Conservation (phyloP, 257 asterid species). For the Solanum habrochaites region DNA sequence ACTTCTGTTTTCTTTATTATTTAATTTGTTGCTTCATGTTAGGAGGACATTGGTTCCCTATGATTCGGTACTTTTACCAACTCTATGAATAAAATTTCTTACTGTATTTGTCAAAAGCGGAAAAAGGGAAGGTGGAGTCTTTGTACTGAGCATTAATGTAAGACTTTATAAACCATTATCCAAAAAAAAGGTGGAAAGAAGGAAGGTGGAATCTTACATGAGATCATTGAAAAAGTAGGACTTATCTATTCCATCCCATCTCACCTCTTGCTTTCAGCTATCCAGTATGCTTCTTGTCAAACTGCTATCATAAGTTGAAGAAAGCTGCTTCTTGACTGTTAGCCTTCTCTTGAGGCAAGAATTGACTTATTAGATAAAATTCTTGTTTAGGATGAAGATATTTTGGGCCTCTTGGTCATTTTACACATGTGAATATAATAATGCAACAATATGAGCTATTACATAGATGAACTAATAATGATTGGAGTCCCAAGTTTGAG, state of each 20-base stretch:
- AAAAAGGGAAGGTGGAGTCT: background rate
- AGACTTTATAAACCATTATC: background rate
- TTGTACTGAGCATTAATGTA: background rate
- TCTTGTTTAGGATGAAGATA: background rate
- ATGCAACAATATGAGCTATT: background rate
- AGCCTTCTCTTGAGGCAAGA: background rate
- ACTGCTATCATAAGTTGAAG: background rate
- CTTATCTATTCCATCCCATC: background rate
- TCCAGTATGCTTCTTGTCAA: background rate
- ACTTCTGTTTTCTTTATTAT: background rate
- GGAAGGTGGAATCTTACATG: background rate
- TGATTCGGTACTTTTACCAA: background rate
- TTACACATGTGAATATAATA: background rate
- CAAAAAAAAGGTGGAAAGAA: background rate
- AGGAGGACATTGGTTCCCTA: background rate
- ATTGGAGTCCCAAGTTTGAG: background rate
- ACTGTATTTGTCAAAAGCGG: background rate
- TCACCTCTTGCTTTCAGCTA: background rate
- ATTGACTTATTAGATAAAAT: background rate
- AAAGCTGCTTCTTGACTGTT: background rate
- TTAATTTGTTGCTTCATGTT: background rate
- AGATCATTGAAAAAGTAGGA: background rate
- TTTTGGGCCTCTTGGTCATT: background rate
- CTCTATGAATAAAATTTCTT: background rate
- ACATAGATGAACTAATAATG: background rate